Evolutionary conservation across 495 filamentous ascomycete species (phyloP).

Genomic region (Cercophora scortea): DNA sequence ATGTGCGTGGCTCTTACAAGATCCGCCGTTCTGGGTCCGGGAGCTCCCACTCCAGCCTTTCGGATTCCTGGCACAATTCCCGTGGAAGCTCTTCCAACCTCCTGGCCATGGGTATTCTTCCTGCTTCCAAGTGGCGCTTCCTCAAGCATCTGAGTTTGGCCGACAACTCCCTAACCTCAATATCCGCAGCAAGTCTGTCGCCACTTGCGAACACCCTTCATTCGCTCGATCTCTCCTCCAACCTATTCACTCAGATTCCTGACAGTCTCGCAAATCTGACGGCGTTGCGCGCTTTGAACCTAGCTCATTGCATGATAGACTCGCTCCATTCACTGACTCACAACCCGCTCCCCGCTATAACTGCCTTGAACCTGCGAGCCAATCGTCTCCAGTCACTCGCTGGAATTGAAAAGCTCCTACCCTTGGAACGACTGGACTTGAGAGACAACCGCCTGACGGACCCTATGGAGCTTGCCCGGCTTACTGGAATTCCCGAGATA

Average conservation of each 20-base stretch:
- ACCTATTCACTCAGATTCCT: constrained; percentile 84
- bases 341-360: constrained; percentile 87
- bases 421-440: constrained; percentile 82
- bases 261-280: constrained; percentile 78
- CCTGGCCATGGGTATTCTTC: constrained; percentile 54
- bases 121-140: constrained; percentile 87
- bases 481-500: constrained; percentile 86
- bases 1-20: constrained; percentile 56
- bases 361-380: constrained; percentile 79
- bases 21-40: constrained; percentile 81
- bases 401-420: constrained; percentile 81
- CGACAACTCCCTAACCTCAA: constrained; percentile 78
- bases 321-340: constrained; percentile 81
- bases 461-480: constrained; percentile 79
- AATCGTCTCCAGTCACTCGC: constrained; percentile 86
- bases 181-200: constrained; percentile 62
- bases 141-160: constrained; percentile 83
- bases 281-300: constrained; percentile 77
- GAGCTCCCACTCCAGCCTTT: constrained; percentile 84
- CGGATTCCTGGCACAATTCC: constrained; percentile 54
- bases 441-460: constrained; percentile 87
- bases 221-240: constrained; percentile 85
- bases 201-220: constrained; percentile 80
- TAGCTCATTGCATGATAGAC: constrained; percentile 96
- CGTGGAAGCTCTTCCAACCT: constrained; percentile 68